A percentile compares a stretch with the other conserved stretches of the same genome.
These are phyloP conservation scores for Lichina pygmaea DNA, from an alignment of 495 filamentous ascomycete species.

Conservation along the genomic window DNA sequence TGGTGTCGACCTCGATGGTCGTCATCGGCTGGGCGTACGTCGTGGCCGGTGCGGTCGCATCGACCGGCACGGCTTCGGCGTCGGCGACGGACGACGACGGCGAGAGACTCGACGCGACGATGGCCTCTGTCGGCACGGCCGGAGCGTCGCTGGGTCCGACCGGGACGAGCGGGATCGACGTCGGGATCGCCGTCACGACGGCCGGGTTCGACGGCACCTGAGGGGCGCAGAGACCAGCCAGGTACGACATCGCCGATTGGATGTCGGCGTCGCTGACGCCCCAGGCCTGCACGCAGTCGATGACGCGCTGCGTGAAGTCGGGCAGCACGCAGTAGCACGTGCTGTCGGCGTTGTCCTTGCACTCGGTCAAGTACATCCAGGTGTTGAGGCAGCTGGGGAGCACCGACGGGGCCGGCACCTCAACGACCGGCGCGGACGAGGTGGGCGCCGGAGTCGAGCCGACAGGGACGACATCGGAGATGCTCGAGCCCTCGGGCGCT, in stretches of 20 bases:
- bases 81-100: background rate
- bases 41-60: background rate
- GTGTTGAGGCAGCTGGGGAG: conserved; percentile 87
- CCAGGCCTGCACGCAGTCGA: conserved; percentile 56
- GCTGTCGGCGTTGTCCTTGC: conserved; percentile 59
- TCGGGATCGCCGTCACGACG: conserved; percentile 46
- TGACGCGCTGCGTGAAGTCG: conserved; percentile 54
- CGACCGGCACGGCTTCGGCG: background rate
- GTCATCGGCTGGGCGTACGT: background rate
- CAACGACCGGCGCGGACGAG: conserved; percentile 9
- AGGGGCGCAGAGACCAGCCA: conserved; percentile 72
- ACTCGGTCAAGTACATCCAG: conserved; percentile 50
- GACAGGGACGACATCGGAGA: conserved; percentile 1
- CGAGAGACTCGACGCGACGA: background rate
- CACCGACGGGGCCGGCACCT: conserved; percentile 32
- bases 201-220: conserved; percentile 55
- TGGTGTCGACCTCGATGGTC: conserved; percentile 1
- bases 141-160: conserved; percentile 15
- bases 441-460: conserved; percentile 6
- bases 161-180: conserved; percentile 24
- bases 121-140: background rate
- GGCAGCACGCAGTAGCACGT: conserved; percentile 68
- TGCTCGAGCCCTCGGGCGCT: background rate
- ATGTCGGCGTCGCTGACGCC: conserved; percentile 37
- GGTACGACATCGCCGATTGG: conserved; percentile 47